A percentile compares a stretch with the other conserved stretches of the same genome.
These are phyloP conservation scores for Tremella yokohamensis DNA, from an alignment of 768 basidiomycete genomes.

Conservation along the genomic window DNA sequence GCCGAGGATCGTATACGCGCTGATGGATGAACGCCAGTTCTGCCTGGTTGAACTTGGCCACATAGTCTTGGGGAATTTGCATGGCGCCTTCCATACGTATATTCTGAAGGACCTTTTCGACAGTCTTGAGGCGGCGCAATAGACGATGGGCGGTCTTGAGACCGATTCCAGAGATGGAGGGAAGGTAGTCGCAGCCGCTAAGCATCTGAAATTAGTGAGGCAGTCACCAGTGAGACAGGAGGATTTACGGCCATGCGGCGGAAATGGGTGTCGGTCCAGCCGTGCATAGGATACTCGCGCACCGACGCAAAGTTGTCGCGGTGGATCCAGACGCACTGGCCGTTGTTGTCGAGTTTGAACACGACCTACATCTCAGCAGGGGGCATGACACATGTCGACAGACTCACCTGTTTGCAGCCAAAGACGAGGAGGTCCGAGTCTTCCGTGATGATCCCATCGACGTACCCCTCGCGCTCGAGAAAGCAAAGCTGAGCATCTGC, in stretches of 20 bases:
- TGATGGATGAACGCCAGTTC: conserved; percentile 92
- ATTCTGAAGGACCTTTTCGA: conserved; percentile 69
- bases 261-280: conserved; percentile 88
- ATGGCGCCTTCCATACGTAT: conserved; percentile 80
- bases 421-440: conserved; percentile 97
- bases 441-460: conserved; percentile 91
- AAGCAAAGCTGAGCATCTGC: conserved; percentile 95
- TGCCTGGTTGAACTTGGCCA: conserved; percentile 69
- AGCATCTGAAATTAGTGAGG: conserved; percentile 44
- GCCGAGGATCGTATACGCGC: conserved; percentile 76
- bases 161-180: conserved; percentile 85
- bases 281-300: conserved; percentile 69
- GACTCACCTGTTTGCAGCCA: conserved; percentile 73
- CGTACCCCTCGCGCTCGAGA: conserved; percentile 74
- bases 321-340: conserved; percentile 52
- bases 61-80: conserved; percentile 70
- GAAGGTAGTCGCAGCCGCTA: conserved; percentile 56
- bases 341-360: conserved; percentile 78
- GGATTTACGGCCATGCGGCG: conserved; percentile 70
- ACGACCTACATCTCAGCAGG: conserved; percentile 52
- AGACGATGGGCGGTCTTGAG: conserved; percentile 86
- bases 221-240: background rate
- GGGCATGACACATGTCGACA: background rate
- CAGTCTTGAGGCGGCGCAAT: conserved; percentile 77
- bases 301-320: conserved; percentile 52